A percentile compares a stretch with the other conserved stretches of the same genome.
Conservation (phyloP, 1,139 yeast genomes). For the Pichia terricola region DNA sequence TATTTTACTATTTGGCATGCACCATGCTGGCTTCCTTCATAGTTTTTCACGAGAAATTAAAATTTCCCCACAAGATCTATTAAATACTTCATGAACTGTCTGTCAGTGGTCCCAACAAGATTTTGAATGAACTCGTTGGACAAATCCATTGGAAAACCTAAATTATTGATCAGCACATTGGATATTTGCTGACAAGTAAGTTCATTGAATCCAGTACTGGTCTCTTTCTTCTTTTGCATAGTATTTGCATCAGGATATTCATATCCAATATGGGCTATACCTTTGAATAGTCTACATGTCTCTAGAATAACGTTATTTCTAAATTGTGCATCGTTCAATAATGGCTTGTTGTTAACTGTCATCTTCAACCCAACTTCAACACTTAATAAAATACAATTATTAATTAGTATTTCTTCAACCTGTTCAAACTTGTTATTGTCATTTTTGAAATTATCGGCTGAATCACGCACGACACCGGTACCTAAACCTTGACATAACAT, state of each 20-base stretch:
- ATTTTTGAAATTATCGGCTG: constrained; percentile 31
- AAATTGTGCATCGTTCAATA: constrained; percentile 70
- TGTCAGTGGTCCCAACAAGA: constrained; percentile 43
- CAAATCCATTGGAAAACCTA: constrained; percentile 48
- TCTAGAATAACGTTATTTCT: constrained; percentile 63
- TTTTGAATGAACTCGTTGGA: constrained; percentile 49
- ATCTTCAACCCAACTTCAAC: constrained; percentile 71
- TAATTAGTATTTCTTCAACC: constrained; percentile 50
- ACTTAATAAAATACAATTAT: constrained; percentile 56
- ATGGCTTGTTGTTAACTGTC: constrained; percentile 36
- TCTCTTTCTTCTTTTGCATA: constrained; percentile 12
- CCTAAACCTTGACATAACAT: constrained; percentile 64
- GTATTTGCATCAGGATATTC: constrained; percentile 22
- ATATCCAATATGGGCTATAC: constrained; percentile 36
- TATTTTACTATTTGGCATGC: too few relatives aligned
- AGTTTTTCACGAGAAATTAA: too few relatives aligned
- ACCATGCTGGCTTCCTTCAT: too few relatives aligned
- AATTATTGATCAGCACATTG: constrained; percentile 35
- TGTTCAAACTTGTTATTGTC: constrained; percentile 33
- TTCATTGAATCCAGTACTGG: constrained; percentile 18
- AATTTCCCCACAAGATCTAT: constrained; percentile 40
- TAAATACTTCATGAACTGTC: constrained; percentile 58
- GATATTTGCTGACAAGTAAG: constrained; percentile 21
- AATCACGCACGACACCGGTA: constrained; percentile 53
- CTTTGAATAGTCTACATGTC: constrained; percentile 58